phyloP scores from a whole-genome alignment of 306 rosid genomes.

The Citrullus colocynthis region DNA sequence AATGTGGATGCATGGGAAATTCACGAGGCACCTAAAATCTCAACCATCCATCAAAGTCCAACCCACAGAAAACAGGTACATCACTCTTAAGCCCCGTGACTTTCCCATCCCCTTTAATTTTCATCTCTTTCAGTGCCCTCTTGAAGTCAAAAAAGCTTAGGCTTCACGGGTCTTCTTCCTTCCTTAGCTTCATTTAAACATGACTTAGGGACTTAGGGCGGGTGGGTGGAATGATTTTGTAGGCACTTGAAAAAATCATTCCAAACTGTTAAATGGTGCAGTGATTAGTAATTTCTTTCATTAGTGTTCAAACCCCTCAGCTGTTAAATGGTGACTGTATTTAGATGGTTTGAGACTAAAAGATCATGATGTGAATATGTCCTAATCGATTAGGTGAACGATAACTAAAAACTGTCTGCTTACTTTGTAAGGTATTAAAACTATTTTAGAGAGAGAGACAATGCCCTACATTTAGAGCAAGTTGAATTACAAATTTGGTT shows the following conservation, averaged over 20 bases:
- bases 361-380: background rate
- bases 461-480: background rate
- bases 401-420: background rate
- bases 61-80: conserved; percentile 2
- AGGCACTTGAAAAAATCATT: too few species aligned
- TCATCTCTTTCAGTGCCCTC: conserved; percentile 8
- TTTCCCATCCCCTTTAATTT: background rate
- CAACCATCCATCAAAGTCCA: conserved; percentile 1
- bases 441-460: background rate
- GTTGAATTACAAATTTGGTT: background rate
- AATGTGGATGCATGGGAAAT: background rate
- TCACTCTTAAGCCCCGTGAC: conserved; percentile 5
- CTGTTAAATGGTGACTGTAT: background rate
- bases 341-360: background rate
- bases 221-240: too few species aligned
- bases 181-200: background rate
- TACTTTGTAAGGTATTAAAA: background rate
- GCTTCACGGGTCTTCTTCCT: background rate
- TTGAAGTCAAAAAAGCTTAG: background rate
- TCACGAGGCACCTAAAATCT: conserved; percentile 7
- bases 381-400: background rate
- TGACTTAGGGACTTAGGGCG: background rate
- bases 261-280: background rate
- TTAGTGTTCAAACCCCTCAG: background rate
- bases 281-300: background rate